phyloP scores from a whole-genome alignment of 208 protist species.

The Leishmania arabica region DNA sequence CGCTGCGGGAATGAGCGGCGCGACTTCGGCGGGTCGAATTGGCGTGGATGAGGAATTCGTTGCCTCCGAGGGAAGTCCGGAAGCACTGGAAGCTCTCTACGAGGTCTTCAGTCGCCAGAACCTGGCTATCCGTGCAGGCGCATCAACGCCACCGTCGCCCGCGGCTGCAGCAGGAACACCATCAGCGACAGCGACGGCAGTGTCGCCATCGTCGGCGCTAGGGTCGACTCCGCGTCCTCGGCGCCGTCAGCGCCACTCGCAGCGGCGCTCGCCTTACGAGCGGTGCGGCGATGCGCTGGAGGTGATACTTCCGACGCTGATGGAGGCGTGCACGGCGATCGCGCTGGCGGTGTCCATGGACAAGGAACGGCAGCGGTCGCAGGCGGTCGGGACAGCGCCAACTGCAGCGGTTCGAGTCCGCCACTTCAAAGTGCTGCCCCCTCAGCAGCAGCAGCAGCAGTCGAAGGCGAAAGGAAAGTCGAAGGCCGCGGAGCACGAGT shows the following conservation, averaged over 20 bases:
- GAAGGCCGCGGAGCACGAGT: conserved; percentile 1
- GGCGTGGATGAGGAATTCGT: conserved; percentile 15
- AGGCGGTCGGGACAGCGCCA: neutral
- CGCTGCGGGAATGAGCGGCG: neutral
- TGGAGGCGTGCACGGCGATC: conserved; percentile 30
- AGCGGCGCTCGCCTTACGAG: conserved; percentile 29
- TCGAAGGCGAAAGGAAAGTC: conserved; percentile 9
- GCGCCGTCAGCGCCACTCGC: conserved; percentile 26
- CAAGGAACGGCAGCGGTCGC: conserved; percentile 24
- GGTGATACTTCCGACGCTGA: conserved; percentile 34
- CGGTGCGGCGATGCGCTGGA: conserved; percentile 35
- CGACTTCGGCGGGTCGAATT: neutral
- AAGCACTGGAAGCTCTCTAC: conserved; percentile 27
- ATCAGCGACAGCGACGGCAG: neutral
- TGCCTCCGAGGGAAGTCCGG: conserved; percentile 3
- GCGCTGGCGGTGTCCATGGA: conserved; percentile 33
- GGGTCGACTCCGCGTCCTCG: conserved; percentile 4
- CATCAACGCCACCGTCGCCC: neutral
- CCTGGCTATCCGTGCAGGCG: neutral
- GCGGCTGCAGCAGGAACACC: neutral
- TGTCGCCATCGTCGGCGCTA: neutral
- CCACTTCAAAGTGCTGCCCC: conserved; percentile 21
- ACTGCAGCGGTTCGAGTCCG: conserved; percentile 14
- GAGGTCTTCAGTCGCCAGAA: conserved; percentile 1
- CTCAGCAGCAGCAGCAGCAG: conserved; percentile 6